Conservation (phyloP, 805 yeast species). For the Lachancea mirantina region DNA sequence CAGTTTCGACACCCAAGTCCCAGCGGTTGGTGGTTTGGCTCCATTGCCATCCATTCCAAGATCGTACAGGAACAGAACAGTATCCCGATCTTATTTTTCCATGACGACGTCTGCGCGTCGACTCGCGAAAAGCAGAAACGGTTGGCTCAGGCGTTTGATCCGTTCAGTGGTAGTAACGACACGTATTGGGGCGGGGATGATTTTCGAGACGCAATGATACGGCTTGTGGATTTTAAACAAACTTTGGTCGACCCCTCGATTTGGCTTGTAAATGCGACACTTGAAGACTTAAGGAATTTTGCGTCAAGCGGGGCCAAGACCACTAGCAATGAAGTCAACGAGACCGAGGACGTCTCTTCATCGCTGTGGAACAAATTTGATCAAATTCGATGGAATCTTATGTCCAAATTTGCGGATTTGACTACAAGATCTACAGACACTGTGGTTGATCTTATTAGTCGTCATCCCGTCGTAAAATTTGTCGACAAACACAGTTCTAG, state of each 20-base stretch:
- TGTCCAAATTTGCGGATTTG: conserved; percentile 77
- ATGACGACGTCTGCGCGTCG: conserved; percentile 79
- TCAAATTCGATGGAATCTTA: conserved; percentile 73
- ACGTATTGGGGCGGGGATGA: conserved; percentile 91
- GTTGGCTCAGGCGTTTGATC: conserved; percentile 61
- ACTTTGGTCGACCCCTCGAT: conserved; percentile 69
- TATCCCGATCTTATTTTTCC: conserved; percentile 83
- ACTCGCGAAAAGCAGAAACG: conserved; percentile 55
- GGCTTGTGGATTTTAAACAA: conserved; percentile 54
- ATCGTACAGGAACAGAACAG: conserved; percentile 43
- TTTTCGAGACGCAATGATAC: conserved; percentile 49
- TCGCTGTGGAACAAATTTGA: conserved; percentile 23
- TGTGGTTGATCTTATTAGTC: conserved; percentile 19
- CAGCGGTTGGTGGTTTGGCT: conserved; percentile 88
- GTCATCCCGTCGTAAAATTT: conserved; percentile 26
- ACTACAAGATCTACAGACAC: conserved; percentile 36
- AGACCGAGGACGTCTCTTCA: conserved; percentile 1
- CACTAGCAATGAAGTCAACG: neutral
- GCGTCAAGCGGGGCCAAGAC: conserved; percentile 11
- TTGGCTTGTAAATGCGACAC: conserved; percentile 69
- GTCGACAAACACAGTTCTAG: conserved; percentile 39
- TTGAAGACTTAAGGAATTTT: conserved; percentile 37
- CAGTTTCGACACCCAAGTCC: conserved; percentile 75
- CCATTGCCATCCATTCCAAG: conserved; percentile 65
- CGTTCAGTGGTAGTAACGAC: conserved; percentile 50